Conservation (phyloP, 2,329 filamentous ascomycete genomes). For the Lithohypha guttulata region DNA sequence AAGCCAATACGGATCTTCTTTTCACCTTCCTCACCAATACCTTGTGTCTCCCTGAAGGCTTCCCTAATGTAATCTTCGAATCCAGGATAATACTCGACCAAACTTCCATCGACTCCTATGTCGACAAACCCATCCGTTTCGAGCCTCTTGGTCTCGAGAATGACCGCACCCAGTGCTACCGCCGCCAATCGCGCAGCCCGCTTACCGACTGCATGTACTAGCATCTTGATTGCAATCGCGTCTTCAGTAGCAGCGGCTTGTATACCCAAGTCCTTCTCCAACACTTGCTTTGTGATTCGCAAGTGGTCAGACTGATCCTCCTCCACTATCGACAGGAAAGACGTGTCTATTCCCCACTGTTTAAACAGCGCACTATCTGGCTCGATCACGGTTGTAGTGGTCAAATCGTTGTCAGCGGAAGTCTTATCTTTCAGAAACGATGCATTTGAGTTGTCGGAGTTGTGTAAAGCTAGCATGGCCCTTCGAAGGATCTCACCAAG, state of each 20-base stretch:
- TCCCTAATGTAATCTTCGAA: constrained; percentile 85
- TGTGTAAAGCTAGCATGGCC: constrained; percentile 54
- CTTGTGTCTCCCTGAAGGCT: constrained; percentile 62
- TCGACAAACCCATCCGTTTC: constrained; percentile 62
- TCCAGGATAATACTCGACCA: constrained; percentile 91
- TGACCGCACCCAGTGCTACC: constrained; percentile 74
- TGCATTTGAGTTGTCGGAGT: constrained; percentile 52
- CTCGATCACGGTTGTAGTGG: constrained; percentile 59
- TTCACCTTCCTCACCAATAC: constrained; percentile 65
- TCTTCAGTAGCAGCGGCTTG: constrained; percentile 70
- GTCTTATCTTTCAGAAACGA: constrained; percentile 68
- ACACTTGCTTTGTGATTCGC: constrained; percentile 61
- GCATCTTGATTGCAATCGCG: constrained; percentile 73
- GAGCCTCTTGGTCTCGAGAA: constrained; percentile 69
- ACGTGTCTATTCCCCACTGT: constrained; percentile 84
- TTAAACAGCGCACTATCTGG: constrained; percentile 58
- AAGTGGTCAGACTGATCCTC: constrained; percentile 65
- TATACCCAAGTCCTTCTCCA: constrained; percentile 67
- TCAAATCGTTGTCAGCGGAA: constrained; percentile 56
- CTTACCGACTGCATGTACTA: constrained; percentile 73
- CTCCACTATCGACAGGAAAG: constrained; percentile 77
- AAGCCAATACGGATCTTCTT: constrained; percentile 87
- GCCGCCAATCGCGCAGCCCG: constrained; percentile 81
- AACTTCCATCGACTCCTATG: constrained; percentile 84
- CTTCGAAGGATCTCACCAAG: constrained; percentile 84